Base-by-base conservation (phyloP, 768 basidiomycete genomes). In the Suillus clintonianus region DNA sequence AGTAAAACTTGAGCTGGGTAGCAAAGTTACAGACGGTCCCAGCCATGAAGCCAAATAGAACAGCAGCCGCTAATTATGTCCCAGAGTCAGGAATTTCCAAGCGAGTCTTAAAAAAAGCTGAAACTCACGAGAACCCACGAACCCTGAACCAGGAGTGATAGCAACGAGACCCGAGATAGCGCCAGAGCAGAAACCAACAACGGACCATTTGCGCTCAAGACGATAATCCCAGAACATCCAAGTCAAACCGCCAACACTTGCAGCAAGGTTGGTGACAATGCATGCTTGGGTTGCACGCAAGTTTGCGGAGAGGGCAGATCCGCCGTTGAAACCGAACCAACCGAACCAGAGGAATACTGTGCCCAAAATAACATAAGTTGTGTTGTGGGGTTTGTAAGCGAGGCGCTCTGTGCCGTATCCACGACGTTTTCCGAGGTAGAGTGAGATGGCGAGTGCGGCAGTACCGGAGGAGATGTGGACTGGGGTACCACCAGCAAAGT, bases 221-320 rank as follows among this genome's bases (percentile, higher is more conserved):
- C 96, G 89, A 77, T 87, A 98, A 81, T 99, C 96, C 92, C 88
- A 92, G 60, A 95, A 77, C 93, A 96, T 95, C 94, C 94, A 97
- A 4, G 91, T 91, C 63, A 96, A 65, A 5, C 93, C 94, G 45
- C 89, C 95, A n/a, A 94, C 89, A 57, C 85, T 85, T 1, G 94
- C 97, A 2, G 95, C 92, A 61, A 98, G 78, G 76, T 98, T 99
- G 63, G 97, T 99, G 68, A 95, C 90, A 67, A 96, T 90, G 78
- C 94, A 93, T 2, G 97, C 95, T 74, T 92, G 83, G 14, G 89
- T 85, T 8, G 95, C 96, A 68, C 94, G 86, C 64, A 96, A 79
- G 77, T 95, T 97, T 43, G 95, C 95, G 30, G 89, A 84, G 66
- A 98, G 85, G 10, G 95, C 95, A 17, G 88, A 90, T 27, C 97